A percentile compares a stretch with the other conserved stretches of the same genome.
Conservation (phyloP, 306 rosid genomes). For the Neltuma alba region DNA sequence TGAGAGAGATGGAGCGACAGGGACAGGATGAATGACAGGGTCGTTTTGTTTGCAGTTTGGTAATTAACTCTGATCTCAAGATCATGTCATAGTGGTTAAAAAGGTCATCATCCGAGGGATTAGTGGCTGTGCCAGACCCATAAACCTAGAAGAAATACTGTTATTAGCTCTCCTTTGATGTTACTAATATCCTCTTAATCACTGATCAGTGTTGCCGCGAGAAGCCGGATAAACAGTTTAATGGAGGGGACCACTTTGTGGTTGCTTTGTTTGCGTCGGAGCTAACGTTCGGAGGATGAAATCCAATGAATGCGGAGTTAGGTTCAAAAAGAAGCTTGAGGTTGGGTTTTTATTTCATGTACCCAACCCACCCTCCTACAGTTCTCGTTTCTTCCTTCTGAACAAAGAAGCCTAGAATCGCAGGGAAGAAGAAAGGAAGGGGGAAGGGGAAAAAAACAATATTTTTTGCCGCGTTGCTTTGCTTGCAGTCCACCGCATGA, state of each 20-base stretch:
- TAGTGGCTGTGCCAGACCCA: constrained; percentile 33
- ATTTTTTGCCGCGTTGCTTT: constrained; percentile 41
- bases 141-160: constrained; percentile 41
- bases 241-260: constrained; percentile 40
- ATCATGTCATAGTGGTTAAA: constrained; percentile 9
- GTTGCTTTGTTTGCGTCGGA: constrained; percentile 51
- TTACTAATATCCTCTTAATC: constrained; percentile 29
- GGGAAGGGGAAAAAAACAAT: neutral
- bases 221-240: constrained; percentile 35
- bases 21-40: neutral
- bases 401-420: constrained; percentile 31
- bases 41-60: constrained; percentile 46
- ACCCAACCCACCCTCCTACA: constrained; percentile 34
- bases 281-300: constrained; percentile 45
- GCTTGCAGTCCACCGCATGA: constrained; percentile 42
- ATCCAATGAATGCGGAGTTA: constrained; percentile 52
- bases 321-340: constrained; percentile 41
- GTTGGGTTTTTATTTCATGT: constrained; percentile 28
- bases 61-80: constrained; percentile 8
- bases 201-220: constrained; percentile 19
- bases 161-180: constrained; percentile 25
- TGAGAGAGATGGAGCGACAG: constrained; percentile 6
- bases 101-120: constrained; percentile 13
- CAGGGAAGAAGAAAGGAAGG: neutral
- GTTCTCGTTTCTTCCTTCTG: constrained; percentile 36